Base-by-base conservation (phyloP, 176 grass and related monocot species). In the Carex parvula region DNA sequence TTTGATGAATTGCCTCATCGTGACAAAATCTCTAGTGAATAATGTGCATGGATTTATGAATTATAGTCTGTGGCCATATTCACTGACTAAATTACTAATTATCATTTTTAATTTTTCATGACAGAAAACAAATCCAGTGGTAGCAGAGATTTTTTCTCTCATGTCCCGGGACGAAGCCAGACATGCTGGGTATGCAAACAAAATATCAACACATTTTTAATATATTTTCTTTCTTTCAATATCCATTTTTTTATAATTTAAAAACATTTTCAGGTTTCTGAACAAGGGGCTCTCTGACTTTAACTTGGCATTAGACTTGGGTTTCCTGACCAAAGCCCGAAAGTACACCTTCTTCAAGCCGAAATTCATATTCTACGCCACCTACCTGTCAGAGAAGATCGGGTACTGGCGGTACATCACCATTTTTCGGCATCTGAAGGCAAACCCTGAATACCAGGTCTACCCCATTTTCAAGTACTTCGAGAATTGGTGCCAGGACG, bases 281-380 rank as follows among this genome's bases (percentile, higher is more conserved):
- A 99, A 99, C 88, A 99, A 99, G 87, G 93, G 96, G 8, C 87
- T 99, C 0, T 93, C 93, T n/a, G 93, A 99, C 77, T 99, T 99
- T 88, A 99, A 99, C 90, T 86, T 99, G 86, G 96, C 93, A 0
- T 70, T 99, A 67, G 96, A 99, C 81, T 83, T 99, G 6, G 96
- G 91, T 22, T 99, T 99, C 88, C 71, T 99, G 88, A 99, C 96
- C 46, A 99, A 99, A 87, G 96, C 96, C 52, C 87, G 96, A 89
- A 99, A 99, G 78, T 99, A 99, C 91, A 99, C 96, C 81, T 97
- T 99, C 84, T 99, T 99, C 90, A 99, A 99, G 83, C 96, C 96
- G 16, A 95, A 94, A 85, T 99, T 99, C 88, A 99, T 99, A 84
- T 95, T 99, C 85, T 99, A 99, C 67, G 91, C 96, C 57, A 99